Conservation (phyloP, 371 early-diverging fungal species). For the Mortierella sp. region DNA sequence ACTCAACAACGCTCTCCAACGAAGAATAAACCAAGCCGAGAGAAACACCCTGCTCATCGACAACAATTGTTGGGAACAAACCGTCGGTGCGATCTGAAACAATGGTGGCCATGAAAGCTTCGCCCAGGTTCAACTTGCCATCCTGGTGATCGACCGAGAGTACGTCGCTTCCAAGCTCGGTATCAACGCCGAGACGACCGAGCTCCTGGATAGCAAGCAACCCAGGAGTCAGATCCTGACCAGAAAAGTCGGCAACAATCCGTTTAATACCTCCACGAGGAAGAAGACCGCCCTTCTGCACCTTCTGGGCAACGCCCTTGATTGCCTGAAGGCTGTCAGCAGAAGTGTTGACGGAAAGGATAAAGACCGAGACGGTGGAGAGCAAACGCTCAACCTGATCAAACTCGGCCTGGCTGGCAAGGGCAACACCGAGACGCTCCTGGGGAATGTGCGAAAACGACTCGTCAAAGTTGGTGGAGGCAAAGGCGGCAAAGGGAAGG, state of each 20-base stretch:
- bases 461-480: slow-evolving; percentile 21
- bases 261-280: slow-evolving; percentile 46
- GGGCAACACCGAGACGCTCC: slow-evolving; percentile 47
- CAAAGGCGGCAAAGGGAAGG: slow-evolving; percentile 55
- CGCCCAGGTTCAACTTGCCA: slow-evolving; percentile 68
- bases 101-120: slow-evolving; percentile 73
- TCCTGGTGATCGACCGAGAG: slow-evolving; percentile 35
- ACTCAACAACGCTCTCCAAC: slow-evolving; percentile 82
- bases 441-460: slow-evolving; percentile 49
- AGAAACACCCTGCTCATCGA: slow-evolving; percentile 87
- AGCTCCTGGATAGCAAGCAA: slow-evolving; percentile 33
- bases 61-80: slow-evolving; percentile 91
- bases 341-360: slow-evolving; percentile 35
- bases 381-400: slow-evolving; percentile 12
- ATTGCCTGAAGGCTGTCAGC: slow-evolving; percentile 53
- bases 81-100: slow-evolving; percentile 90
- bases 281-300: slow-evolving; percentile 35
- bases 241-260: slow-evolving; percentile 32
- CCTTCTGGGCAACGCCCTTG: slow-evolving; percentile 27
- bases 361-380: slow-evolving; percentile 36
- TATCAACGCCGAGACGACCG: slow-evolving; percentile 36
- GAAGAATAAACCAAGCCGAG: slow-evolving; percentile 95
- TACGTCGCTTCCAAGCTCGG: slow-evolving; percentile 15
- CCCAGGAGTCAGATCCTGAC: slow-evolving; percentile 20
- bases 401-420: slow-evolving; percentile 33